phyloP scores from a whole-genome alignment of 306 rosid genomes.

The Hippophae rhamnoides region DNA sequence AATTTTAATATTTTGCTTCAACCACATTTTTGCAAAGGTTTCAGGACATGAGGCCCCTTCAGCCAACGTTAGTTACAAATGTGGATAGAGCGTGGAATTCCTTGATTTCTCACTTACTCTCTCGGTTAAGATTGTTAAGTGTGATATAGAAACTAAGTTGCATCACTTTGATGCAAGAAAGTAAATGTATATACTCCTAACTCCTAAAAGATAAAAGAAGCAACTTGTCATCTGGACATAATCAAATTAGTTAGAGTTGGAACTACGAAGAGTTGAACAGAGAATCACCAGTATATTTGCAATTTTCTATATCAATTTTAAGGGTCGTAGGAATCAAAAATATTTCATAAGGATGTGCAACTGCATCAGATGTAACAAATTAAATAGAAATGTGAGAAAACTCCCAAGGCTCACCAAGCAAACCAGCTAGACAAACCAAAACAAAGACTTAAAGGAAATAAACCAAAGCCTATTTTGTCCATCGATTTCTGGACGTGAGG shows the following conservation, averaged over 20 bases:
- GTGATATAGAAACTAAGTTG: slow-evolving; percentile 7
- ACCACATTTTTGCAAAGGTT: slow-evolving; percentile 30
- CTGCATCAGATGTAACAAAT: background rate
- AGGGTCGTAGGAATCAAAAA: too few relatives aligned
- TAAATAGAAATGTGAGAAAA: too few relatives aligned
- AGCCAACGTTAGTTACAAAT: background rate
- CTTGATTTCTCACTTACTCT: slow-evolving; percentile 13
- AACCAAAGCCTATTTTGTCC: slow-evolving; percentile 10
- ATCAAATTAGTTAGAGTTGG: too few relatives aligned
- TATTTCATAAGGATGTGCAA: too few relatives aligned
- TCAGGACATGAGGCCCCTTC: slow-evolving; percentile 32
- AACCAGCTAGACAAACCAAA: background rate
- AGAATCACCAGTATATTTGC: too few relatives aligned
- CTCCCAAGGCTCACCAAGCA: background rate
- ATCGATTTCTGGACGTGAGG: too few relatives aligned
- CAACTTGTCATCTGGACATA: too few relatives aligned
- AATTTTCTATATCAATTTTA: too few relatives aligned
- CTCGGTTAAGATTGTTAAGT: background rate
- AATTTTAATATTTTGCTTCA: background rate
- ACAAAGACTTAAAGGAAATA: slow-evolving; percentile 27
- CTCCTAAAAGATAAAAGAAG: too few relatives aligned
- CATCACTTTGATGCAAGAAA: slow-evolving; percentile 19
- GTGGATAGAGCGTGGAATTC: slow-evolving; percentile 18
- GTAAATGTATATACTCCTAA: too few relatives aligned
- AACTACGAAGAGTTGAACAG: too few relatives aligned